A percentile compares a stretch with the other conserved stretches of the same genome.
Evolutionary conservation across 164 flowering plant genomes (phyloP).

Genomic region (Berberis thunbergii): DNA sequence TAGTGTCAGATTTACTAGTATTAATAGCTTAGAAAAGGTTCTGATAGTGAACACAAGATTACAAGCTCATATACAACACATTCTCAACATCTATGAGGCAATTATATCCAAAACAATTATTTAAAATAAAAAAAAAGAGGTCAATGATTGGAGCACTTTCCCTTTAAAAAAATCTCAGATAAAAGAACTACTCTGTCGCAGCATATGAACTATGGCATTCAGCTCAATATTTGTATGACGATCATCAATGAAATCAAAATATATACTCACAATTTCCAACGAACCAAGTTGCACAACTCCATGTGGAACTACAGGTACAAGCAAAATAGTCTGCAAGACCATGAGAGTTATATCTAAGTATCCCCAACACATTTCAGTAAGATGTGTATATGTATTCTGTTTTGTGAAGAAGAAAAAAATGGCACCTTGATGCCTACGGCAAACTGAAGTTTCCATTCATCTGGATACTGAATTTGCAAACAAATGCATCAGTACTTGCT

Average conservation of each 20-base stretch:
- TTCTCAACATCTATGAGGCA: too few relatives aligned
- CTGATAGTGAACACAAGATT: too few relatives aligned
- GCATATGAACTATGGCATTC: background rate
- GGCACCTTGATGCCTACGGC: conserved; percentile 75
- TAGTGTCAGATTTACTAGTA: too few relatives aligned
- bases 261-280: conserved; percentile 45
- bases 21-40: too few relatives aligned
- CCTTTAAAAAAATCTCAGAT: too few relatives aligned
- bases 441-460: conserved; percentile 64
- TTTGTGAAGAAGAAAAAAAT: background rate
- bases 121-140: too few relatives aligned
- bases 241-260: background rate
- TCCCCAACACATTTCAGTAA: background rate
- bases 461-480: conserved; percentile 37
- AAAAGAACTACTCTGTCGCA: background rate
- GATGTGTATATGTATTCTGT: background rate
- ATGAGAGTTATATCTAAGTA: conserved; percentile 1
- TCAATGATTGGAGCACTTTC: too few relatives aligned
- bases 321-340: conserved; percentile 70
- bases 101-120: background rate
- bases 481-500: conserved; percentile 5
- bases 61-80: too few relatives aligned
- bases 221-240: background rate
- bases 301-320: conserved; percentile 63
- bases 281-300: conserved; percentile 95